Conservation (phyloP, 1,139 yeast species). For the Yamadazyma kanchanaburiensis region DNA sequence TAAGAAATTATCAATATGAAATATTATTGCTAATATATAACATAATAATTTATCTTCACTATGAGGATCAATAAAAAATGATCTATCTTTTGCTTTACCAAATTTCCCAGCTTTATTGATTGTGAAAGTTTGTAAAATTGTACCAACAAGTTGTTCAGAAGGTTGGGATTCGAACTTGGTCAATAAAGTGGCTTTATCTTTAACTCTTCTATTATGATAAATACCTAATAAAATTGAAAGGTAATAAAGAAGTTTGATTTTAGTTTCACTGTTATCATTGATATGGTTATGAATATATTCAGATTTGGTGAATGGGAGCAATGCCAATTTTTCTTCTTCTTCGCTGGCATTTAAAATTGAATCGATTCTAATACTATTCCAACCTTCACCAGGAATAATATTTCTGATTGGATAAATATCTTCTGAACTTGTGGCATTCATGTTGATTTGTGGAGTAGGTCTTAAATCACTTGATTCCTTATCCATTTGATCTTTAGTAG, state of each 20-base stretch:
- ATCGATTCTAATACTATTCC: slow-evolving; percentile 60
- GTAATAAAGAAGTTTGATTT: slow-evolving; percentile 70
- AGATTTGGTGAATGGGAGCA: slow-evolving; percentile 52
- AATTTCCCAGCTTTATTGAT: slow-evolving; percentile 59
- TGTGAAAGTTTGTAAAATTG: slow-evolving; percentile 68
- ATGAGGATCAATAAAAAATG: slow-evolving; percentile 78
- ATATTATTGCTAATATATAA: slow-evolving; percentile 65
- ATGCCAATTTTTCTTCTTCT: slow-evolving; percentile 45
- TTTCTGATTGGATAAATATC: slow-evolving; percentile 74
- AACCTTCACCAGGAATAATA: slow-evolving; percentile 68
- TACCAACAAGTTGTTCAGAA: slow-evolving; percentile 71
- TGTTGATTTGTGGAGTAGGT: slow-evolving; percentile 78
- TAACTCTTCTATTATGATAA: slow-evolving; percentile 66
- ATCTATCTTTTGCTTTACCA: slow-evolving; percentile 72
- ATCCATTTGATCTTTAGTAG: slow-evolving; percentile 60
- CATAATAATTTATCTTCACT: slow-evolving; percentile 84
- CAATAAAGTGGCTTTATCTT: slow-evolving; percentile 57
- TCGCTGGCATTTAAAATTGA: slow-evolving; percentile 50
- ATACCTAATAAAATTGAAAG: slow-evolving; percentile 78
- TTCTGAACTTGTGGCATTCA: slow-evolving; percentile 74
- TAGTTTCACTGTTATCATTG: slow-evolving; percentile 47
- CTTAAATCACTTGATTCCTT: slow-evolving; percentile 59
- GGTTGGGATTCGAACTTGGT: slow-evolving; percentile 61
- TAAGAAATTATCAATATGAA: slow-evolving; percentile 74
- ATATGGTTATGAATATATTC: slow-evolving; percentile 36